These are phyloP conservation scores for Trametes elegans DNA, from an alignment of 768 basidiomycete genomes.

Conservation along the genomic window DNA sequence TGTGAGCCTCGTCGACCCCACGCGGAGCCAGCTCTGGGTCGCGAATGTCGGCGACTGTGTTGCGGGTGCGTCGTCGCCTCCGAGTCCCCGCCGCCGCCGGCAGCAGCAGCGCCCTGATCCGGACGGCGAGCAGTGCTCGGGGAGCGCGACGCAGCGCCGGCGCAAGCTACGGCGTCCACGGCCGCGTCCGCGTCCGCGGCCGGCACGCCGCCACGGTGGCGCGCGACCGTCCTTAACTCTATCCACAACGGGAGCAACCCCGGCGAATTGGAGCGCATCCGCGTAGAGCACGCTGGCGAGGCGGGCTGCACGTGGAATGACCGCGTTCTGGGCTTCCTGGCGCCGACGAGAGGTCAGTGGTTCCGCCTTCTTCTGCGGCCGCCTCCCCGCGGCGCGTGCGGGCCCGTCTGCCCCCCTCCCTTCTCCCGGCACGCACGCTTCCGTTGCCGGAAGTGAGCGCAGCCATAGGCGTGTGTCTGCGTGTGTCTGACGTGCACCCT, in stretches of 20 bases:
- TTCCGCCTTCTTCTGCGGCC: too few relatives aligned
- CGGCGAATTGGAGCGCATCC: slow-evolving; percentile 62
- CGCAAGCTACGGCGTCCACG: too few relatives aligned
- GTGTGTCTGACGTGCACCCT: too few relatives aligned
- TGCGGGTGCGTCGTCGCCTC: slow-evolving; percentile 49
- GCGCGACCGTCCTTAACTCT: slow-evolving; percentile 56
- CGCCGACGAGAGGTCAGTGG: slow-evolving; percentile 70
- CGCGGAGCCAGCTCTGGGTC: slow-evolving; percentile 68
- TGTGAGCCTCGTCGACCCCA: slow-evolving; percentile 69
- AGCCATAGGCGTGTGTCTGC: too few relatives aligned
- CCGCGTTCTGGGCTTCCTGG: slow-evolving; percentile 74
- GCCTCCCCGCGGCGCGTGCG: background rate
- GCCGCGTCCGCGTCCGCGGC: too few relatives aligned
- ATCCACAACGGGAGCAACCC: slow-evolving; percentile 71
- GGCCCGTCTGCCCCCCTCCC: background rate
- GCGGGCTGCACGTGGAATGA: slow-evolving; percentile 62
- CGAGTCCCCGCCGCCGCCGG: background rate
- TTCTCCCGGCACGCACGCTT: too few relatives aligned
- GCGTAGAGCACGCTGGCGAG: slow-evolving; percentile 65
- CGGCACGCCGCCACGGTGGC: slow-evolving; percentile 62
- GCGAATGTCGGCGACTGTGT: slow-evolving; percentile 82
- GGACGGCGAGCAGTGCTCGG: slow-evolving; percentile 38
- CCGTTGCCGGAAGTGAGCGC: too few relatives aligned
- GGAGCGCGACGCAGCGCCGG: slow-evolving; percentile 44
- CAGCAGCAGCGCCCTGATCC: slow-evolving; percentile 5